Base-by-base conservation (phyloP, 179 eudicot species). In the Carnegiea gigantea region DNA sequence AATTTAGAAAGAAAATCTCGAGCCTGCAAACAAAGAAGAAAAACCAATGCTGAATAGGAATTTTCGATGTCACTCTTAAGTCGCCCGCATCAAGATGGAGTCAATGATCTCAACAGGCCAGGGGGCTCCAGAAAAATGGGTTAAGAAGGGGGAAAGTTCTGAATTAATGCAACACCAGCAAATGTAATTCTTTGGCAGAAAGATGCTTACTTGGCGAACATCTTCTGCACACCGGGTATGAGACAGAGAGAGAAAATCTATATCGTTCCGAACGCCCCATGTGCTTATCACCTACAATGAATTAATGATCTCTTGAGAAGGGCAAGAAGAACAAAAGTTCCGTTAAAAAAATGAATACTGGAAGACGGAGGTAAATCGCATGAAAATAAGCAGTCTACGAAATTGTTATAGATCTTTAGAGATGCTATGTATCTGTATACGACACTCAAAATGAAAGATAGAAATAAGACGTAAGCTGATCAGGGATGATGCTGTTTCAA, bases 221-320 rank as follows among this genome's bases (percentile, higher is more conserved):
- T 94, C 98, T 82, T 92, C 93, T 36, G 95, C 98, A 70, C 88
- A 89, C 8, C 98, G 88, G 26, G 98, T 91, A 81, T 84, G 90
- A 6, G 98, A 91, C 30, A 94, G 79, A 8, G 97, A 90, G 38
- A 94, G 88, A 76, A 94, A 90, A 83, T 94, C 98, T 57, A 94
- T 91, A 82, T 91, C 92, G 87, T 94, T 94, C 26, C 87, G 84
- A 20, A 82, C 88, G 51, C 98, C 98, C 98, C 98, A 94, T 4
- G 95, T 85, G 83, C 90, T 89, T 73, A 94, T 92, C 73, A 86
- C 89, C 98, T 94, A 73, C 51, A 54, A 46, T 54, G 78, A 68
- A 53, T 10, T 24, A 24, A 30, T 24, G 78, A 68, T 81, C 24
- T 30, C 70, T 30, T 51, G 48, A 74, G 46, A 60, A 62, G 59